A percentile compares a stretch with the other conserved stretches of the same genome.
These are phyloP conservation scores for Kernera saxatilis DNA, from an alignment of 345 rosid species.

Conservation along the genomic window DNA sequence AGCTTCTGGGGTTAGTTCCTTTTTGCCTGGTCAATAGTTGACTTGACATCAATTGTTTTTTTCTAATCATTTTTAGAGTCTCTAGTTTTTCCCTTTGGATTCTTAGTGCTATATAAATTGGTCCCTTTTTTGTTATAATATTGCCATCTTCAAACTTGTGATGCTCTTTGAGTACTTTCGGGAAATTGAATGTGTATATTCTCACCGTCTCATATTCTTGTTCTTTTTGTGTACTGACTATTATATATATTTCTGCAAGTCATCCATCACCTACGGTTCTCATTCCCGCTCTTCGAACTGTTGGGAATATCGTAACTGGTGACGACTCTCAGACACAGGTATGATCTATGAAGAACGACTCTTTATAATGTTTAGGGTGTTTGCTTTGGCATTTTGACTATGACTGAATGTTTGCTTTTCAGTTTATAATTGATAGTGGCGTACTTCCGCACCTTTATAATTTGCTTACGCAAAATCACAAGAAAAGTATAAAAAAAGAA, in stretches of 20 bases:
- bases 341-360: background rate
- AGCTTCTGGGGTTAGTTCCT: conserved; percentile 62
- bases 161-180: background rate
- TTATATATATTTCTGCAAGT: conserved; percentile 35
- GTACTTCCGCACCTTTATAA: conserved; percentile 65
- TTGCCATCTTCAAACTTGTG: conserved; percentile 7
- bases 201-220: background rate
- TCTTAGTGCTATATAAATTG: background rate
- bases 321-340: conserved; percentile 94
- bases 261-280: conserved; percentile 80
- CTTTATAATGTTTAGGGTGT: background rate
- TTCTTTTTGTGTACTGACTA: conserved; percentile 9
- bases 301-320: conserved; percentile 80
- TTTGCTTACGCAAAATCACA: conserved; percentile 68
- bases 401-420: conserved; percentile 18
- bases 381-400: conserved; percentile 2
- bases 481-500: conserved; percentile 83
- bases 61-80: background rate
- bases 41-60: background rate
- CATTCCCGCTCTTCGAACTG: conserved; percentile 79
- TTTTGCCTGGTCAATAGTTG: background rate
- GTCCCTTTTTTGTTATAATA: background rate
- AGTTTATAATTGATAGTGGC: conserved; percentile 71
- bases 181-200: background rate
- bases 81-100: background rate